These are phyloP conservation scores for Nemania diffusa DNA, from an alignment of 2,329 filamentous ascomycete species.

Conservation along the genomic window DNA sequence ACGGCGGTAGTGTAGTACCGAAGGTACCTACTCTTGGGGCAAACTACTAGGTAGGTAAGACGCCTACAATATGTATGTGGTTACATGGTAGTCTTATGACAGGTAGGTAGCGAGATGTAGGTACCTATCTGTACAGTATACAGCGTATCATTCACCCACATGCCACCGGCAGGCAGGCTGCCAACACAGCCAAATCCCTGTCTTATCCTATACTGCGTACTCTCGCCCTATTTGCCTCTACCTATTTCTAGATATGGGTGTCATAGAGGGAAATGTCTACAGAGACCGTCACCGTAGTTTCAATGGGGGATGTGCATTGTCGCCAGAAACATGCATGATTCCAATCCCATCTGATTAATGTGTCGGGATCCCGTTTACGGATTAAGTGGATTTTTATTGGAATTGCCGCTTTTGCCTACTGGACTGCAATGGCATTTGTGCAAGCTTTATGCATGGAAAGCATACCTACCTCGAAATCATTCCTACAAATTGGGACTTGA, in stretches of 20 bases:
- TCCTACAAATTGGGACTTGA: no score
- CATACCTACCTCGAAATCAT: no score
- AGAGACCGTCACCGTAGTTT: constrained; percentile 22
- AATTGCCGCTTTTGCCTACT: no score
- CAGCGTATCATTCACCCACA: constrained; percentile 9
- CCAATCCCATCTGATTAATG: constrained; percentile 39
- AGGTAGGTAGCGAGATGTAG: not conserved
- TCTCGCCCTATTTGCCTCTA: constrained; percentile 20
- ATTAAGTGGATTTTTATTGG: constrained; percentile 9
- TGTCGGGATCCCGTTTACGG: constrained; percentile 26
- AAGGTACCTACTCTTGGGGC: not conserved
- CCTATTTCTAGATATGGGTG: no score
- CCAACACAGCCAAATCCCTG: constrained; percentile 32
- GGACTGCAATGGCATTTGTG: no score
- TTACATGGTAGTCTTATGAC: not conserved
- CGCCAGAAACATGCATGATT: constrained; percentile 40
- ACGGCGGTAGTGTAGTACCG: no score
- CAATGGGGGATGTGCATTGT: constrained; percentile 32
- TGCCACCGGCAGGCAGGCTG: constrained; percentile 28
- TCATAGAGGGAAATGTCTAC: constrained; percentile 2
- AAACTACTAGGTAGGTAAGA: no score
- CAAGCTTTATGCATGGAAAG: no score
- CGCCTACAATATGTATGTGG: no score
- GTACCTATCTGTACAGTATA: no score
- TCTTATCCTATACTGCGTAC: not conserved